Evolutionary conservation across 768 basidiomycete genomes (phyloP).

Genomic region (Asterophora lycoperdoides): DNA sequence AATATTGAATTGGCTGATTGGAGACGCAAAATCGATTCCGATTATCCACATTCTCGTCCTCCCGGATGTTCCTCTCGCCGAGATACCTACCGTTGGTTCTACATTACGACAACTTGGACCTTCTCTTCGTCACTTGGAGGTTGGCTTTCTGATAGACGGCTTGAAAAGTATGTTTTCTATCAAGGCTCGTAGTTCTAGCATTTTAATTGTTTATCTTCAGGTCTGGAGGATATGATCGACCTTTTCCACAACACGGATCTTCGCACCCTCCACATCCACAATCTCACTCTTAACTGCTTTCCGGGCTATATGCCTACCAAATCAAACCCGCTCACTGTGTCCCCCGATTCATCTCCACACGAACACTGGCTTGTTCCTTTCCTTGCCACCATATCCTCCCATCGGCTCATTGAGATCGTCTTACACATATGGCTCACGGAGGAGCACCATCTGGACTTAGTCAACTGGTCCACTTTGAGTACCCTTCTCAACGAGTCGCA

Average conservation of each 20-base stretch:
- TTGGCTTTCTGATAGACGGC: conserved; percentile 25
- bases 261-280: conserved; percentile 24
- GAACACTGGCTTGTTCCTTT: conserved; percentile 3
- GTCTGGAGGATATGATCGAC: conserved; percentile 18
- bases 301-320: too few relatives aligned
- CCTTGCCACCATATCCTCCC: conserved; percentile 2
- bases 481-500: conserved; percentile 14
- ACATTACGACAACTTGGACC: conserved; percentile 22
- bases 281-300: conserved; percentile 32
- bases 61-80: conserved; percentile 29
- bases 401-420: conserved; percentile 19
- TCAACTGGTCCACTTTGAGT: conserved; percentile 28
- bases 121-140: conserved; percentile 27
- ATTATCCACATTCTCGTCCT: conserved; percentile 19
- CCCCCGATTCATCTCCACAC: conserved; percentile 2
- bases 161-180: background rate
- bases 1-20: conserved; percentile 27
- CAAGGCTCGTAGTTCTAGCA: background rate
- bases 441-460: conserved; percentile 27
- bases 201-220: conserved; percentile 6
- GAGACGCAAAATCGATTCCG: conserved; percentile 10
- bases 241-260: conserved; percentile 24
- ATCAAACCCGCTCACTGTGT: conserved; percentile 1
- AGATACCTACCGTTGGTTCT: conserved; percentile 18
- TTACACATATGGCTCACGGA: conserved; percentile 32